Conservation (phyloP, 306 rosid species). For the Quercus wislizeni region DNA sequence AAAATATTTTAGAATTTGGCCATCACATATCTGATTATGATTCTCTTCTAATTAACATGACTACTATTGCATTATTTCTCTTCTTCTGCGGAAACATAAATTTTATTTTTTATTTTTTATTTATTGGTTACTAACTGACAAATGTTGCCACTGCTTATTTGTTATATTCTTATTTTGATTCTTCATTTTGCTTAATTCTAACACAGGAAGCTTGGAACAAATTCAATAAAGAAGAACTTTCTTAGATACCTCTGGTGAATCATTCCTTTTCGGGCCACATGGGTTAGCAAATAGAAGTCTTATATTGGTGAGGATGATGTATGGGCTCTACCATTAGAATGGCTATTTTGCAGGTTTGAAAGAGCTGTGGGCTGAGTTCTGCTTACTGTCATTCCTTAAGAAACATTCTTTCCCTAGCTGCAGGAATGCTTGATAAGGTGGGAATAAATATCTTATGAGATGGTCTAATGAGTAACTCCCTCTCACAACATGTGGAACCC, state of each 20-base stretch:
- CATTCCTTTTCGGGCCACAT: neutral
- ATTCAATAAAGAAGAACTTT: constrained; percentile 78
- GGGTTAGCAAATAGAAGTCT: neutral
- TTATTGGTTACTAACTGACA: neutral
- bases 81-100: neutral
- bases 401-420: constrained; percentile 20
- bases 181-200: neutral
- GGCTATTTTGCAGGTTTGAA: neutral
- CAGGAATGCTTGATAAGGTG: constrained; percentile 7
- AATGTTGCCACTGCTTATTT: neutral
- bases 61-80: neutral
- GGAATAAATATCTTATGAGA: no score
- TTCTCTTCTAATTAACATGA: neutral
- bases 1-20: neutral
- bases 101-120: neutral
- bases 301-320: constrained; percentile 11
- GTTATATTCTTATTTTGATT: neutral
- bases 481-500: no score
- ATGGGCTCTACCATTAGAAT: constrained; percentile 19
- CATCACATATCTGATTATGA: neutral
- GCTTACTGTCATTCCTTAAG: neutral
- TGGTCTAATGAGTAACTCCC: no score
- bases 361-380: neutral
- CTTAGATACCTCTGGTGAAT: constrained; percentile 30
- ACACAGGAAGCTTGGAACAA: constrained; percentile 92